Evolutionary conservation across 1,139 yeast genomes (phyloP), one percentile per base, ranked within the genome.

Genomic region (Yamadazyma conglobata): DNA sequence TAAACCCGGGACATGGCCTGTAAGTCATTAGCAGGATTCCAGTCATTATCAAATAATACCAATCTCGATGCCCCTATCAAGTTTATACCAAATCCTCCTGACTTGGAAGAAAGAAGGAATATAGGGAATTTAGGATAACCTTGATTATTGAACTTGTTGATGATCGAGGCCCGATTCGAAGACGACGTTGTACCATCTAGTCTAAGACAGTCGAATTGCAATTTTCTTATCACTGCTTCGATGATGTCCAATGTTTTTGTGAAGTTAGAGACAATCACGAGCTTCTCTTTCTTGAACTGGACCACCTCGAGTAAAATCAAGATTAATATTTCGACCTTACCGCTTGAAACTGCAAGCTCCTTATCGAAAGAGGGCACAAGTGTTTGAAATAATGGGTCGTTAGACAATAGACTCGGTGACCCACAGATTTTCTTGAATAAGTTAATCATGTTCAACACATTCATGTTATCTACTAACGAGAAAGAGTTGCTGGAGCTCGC

Each of bases 1-100:
- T 89, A 96, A 5, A 91, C 81, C 40, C 99, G 62, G 1, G 96
- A 95, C 95, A 91, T 87, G 0, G 97, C 95, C 54, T 91, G 99
- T 17, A 84, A 56, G 53, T 91, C 99, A 9, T 84, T 73, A 0
- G 96, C 77, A 0, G 98, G 98, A 43, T 93, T 91, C 95, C 95
- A 86, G 49, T 88, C 96, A 39, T 89, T 84, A 48, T 88, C 97
- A 48, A 84, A 84, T 15, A 91, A 58, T 3, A 91, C 70, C 20
- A 91, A 60, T 18, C 97, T 64, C 0, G 95, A 87, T 0, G 95
- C 98, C 1, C 98, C 98, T 18, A 86, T 72, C 22, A 91, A 62
- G 48, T 91, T 93, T 24, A 91, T 65, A 0, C 99, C 99, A 39
- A 84, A 79, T 0, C 99, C 99, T 2, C 99, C 99, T 4, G 95